Evolutionary conservation across 768 basidiomycete species (phyloP), one percentile per base, ranked within the genome.

Genomic region (Termitomyces sp.): DNA sequence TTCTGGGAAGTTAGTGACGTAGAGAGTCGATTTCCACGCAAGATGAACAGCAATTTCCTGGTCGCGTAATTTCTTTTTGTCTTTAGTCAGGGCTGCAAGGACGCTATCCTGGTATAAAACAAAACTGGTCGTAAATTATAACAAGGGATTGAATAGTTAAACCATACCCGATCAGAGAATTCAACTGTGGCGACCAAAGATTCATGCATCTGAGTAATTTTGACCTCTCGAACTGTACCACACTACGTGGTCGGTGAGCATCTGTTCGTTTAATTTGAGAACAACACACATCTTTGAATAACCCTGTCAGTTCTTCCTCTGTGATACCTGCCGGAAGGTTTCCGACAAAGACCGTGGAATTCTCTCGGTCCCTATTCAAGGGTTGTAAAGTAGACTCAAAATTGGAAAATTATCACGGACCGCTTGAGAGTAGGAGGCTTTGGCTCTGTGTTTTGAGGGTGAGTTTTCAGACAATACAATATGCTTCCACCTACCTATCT

Each of bases 1-100:
- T 69, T 93, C 91, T 0, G 95, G 89, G 74, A 98, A 98, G 74
- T 98, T 99, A 18, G 97, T 95, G 54, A 97, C 86, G 72, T 95
- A 99, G 3, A 99, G 72, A 5, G 95, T 98, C 3, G 93, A 94
- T 64, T 89, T 83, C 95, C 95, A 97, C 2, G 91, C 94, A 45
- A 96, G 78, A 68, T 95, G 88, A 3, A 98, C 95, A 8, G 83
- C 78, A 20, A 98, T 78, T 69, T 97, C 94, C 49, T 84, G 76
- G 0, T 80, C 87, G 48, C 81, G 79, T 37, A 98, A 66, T 51
- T 87, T 84, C 70, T 96, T 97, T 74, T 96, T 97, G 74, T 99
- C 96, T 69, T 93, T 95, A 0, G 95, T 96, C 41, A 96, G 77
- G 2, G 93, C 97, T 0, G 85, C 84, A 9, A 93, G 93, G 2